Evolutionary conservation across 2,329 filamentous ascomycete genomes (phyloP).

Genomic region (Fusarium mexicanum): DNA sequence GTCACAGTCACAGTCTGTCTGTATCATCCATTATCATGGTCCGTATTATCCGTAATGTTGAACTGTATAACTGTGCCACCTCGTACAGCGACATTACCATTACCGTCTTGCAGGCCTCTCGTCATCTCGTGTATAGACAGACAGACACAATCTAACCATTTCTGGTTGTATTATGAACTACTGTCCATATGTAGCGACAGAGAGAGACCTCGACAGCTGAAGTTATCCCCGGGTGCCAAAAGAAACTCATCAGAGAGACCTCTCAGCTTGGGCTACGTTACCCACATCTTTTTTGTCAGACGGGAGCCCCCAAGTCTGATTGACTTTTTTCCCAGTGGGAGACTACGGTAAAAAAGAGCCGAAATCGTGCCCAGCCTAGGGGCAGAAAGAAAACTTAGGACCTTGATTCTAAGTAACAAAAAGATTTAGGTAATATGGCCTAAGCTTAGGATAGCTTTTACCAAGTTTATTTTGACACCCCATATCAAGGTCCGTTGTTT

Average conservation of each 20-base stretch:
- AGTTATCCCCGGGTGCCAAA: background rate
- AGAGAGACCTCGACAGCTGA: background rate
- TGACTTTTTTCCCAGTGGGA: conserved; percentile 2
- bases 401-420: too few species aligned
- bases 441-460: too few species aligned
- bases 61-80: background rate
- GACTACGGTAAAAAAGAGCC: background rate
- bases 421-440: too few species aligned
- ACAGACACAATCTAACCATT: background rate
- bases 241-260: background rate
- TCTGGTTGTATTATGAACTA: background rate
- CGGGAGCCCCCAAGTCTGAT: background rate
- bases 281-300: background rate
- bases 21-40: background rate
- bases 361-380: background rate
- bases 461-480: too few species aligned
- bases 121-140: background rate
- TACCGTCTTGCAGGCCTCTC: background rate
- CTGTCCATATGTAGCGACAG: background rate
- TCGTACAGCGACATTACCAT: conserved; percentile 14
- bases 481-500: too few species aligned
- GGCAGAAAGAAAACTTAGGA: too few species aligned
- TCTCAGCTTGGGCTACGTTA: background rate
- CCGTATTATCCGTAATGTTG: background rate
- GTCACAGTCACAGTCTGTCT: background rate